These are phyloP conservation scores for Amborella trichopoda DNA, from an alignment of 164 flowering plant species.

Conservation along the genomic window DNA sequence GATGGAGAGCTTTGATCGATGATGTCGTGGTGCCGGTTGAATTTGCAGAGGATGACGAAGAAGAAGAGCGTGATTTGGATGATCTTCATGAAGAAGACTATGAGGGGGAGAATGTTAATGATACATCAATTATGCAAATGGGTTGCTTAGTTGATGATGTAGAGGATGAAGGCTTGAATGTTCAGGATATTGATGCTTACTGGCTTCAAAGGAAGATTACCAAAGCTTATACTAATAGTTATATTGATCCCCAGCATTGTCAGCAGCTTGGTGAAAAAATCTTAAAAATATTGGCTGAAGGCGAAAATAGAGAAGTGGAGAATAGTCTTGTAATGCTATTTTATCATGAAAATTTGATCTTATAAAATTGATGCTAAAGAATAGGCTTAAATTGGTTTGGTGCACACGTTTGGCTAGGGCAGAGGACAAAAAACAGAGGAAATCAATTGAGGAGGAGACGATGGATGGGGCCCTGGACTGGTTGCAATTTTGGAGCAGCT, in stretches of 20 bases:
- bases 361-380: slow-evolving; percentile 56
- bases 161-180: slow-evolving; percentile 85
- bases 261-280: slow-evolving; percentile 89
- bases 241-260: slow-evolving; percentile 90
- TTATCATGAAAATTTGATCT: slow-evolving; percentile 77
- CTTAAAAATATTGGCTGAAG: slow-evolving; percentile 80
- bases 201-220: slow-evolving; percentile 98
- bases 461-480: slow-evolving; percentile 47
- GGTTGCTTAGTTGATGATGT: slow-evolving; percentile 92
- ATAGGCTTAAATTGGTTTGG: slow-evolving; percentile 84
- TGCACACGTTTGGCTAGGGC: slow-evolving; percentile 89
- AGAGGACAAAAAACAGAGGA: slow-evolving; percentile 79
- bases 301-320: slow-evolving; percentile 83
- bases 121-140: slow-evolving; percentile 82
- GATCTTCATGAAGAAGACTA: slow-evolving; percentile 78
- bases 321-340: slow-evolving; percentile 57
- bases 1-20: slow-evolving; percentile 66
- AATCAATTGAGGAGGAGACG: slow-evolving; percentile 90
- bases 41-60: slow-evolving; percentile 88
- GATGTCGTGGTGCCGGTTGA: slow-evolving; percentile 96
- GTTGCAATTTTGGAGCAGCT: slow-evolving; percentile 79
- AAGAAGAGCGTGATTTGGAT: slow-evolving; percentile 73
- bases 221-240: slow-evolving; percentile 66
- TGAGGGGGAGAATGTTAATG: slow-evolving; percentile 39
- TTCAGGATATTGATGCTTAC: slow-evolving; percentile 94